Evolutionary conservation across 176 grass and related monocot genomes (phyloP), one percentile per base, ranked within the genome.

Genomic region (Dactylis glomerata): DNA sequence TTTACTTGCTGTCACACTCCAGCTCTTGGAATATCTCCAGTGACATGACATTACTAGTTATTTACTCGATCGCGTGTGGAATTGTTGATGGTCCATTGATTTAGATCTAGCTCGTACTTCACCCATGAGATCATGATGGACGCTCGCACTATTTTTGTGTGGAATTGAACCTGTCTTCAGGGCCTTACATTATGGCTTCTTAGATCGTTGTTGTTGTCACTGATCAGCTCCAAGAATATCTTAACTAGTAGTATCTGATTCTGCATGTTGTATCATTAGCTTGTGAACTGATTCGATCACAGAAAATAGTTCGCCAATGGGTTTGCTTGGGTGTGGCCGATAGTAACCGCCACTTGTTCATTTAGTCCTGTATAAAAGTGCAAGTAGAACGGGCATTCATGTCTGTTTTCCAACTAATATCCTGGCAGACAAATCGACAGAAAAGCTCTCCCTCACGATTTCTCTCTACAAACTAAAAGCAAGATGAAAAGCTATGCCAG

Each of bases 1-100:
- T 82, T 89, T 82, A 82, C 73, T 64, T 90, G 45, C 55, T 11
- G 79, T 90, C 88, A 83, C 79, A 17, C 79, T 79, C 79, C 45
- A 79, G 56, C 46, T 83, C 57, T 31, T 83, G 65, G 79, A 90
- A 83, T 79, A 86, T 74, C 56, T 83, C 36, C 26, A 23, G 83
- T 73, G 66, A 27, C 52, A 42, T 61, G 17, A 11, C 28, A 42
- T 38, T 79, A 32, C 30, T 11, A 22, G 66, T 40, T 71, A 85
- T 81, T 73, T 20, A 49, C 27, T 71, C 9, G 78, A 47, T 34
- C 0, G 27, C 40, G 8, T 71, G 71, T 62, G 81, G 20, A 73
- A 40, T 66, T 69, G 59, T 77, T 76, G 26, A 56, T 59, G 42
- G 23, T 52, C n/a, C 33, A 28, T 36, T 0, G 75, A 26, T 72